phyloP scores from a whole-genome alignment of 169 alveolate genomes.

The Sarcocystis neurona region DNA sequence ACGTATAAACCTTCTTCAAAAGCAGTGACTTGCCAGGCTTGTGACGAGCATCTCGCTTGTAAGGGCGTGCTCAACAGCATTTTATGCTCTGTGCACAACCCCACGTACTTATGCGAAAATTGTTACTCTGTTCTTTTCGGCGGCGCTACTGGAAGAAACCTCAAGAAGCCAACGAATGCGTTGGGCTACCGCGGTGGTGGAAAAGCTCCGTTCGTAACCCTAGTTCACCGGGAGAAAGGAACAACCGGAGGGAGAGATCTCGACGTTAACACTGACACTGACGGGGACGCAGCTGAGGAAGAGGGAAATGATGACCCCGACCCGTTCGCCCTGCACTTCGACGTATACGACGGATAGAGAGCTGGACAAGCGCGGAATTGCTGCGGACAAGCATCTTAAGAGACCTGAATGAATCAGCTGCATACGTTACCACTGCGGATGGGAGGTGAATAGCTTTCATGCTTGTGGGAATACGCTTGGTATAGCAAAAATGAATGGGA shows the following conservation, averaged over 20 bases:
- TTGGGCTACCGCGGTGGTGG: too few species aligned
- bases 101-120: neutral
- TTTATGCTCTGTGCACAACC: slow-evolving; percentile 8
- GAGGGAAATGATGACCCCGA: slow-evolving; percentile 4
- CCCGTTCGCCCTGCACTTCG: slow-evolving; percentile 31
- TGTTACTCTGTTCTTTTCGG: slow-evolving; percentile 20
- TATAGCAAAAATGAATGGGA: too few species aligned
- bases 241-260: neutral
- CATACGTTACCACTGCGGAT: too few species aligned
- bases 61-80: slow-evolving; percentile 24
- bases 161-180: too few species aligned
- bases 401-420: neutral
- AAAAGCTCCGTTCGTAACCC: neutral
- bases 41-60: slow-evolving; percentile 8
- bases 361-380: neutral
- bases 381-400: neutral
- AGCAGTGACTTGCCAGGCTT: slow-evolving; percentile 19
- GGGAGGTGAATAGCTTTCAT: too few species aligned
- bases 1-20: slow-evolving; percentile 52
- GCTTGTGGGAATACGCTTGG: too few species aligned
- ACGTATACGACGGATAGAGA: neutral
- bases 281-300: neutral
- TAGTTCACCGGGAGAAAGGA: neutral
- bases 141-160: too few species aligned
- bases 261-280: too few species aligned